Conservation (phyloP, 495 filamentous ascomycete species). For the Penicillium steckii region DNA sequence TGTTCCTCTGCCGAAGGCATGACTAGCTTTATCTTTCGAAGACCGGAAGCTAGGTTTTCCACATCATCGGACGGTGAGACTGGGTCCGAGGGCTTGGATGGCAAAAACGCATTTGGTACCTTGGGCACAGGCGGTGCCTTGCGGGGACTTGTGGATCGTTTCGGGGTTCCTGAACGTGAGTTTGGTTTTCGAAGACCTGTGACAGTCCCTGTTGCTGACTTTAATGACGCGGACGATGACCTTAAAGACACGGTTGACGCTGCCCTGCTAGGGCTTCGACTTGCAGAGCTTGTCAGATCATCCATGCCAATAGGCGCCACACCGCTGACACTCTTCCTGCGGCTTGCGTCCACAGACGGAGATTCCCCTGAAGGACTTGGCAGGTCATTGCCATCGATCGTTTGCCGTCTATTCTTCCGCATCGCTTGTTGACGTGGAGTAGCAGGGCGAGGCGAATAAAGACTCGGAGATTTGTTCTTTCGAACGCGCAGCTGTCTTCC, state of each 20-base stretch:
- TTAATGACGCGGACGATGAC: conserved; percentile 5
- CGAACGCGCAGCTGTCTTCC: conserved; percentile 73
- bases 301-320: conserved; percentile 10
- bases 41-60: conserved; percentile 62
- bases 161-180: conserved; percentile 47
- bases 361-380: conserved; percentile 38
- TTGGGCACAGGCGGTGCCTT: conserved; percentile 47
- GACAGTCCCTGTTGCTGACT: not conserved
- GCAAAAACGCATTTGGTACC: conserved; percentile 33
- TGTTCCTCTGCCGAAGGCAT: conserved; percentile 70
- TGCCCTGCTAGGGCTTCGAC: conserved; percentile 8
- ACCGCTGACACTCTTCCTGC: conserved; percentile 33
- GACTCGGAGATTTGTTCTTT: conserved; percentile 55
- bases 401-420: conserved; percentile 59
- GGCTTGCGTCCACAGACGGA: conserved; percentile 31
- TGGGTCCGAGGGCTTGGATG: conserved; percentile 18
- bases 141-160: conserved; percentile 38
- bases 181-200: conserved; percentile 39
- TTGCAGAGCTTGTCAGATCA: not conserved
- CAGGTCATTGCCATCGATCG: conserved; percentile 55
- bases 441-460: conserved; percentile 35
- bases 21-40: conserved; percentile 76
- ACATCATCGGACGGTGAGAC: conserved; percentile 40
- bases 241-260: conserved; percentile 14
- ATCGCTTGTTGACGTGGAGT: conserved; percentile 49